Conservation (phyloP, 345 rosid genomes). For the Salix dunnii region DNA sequence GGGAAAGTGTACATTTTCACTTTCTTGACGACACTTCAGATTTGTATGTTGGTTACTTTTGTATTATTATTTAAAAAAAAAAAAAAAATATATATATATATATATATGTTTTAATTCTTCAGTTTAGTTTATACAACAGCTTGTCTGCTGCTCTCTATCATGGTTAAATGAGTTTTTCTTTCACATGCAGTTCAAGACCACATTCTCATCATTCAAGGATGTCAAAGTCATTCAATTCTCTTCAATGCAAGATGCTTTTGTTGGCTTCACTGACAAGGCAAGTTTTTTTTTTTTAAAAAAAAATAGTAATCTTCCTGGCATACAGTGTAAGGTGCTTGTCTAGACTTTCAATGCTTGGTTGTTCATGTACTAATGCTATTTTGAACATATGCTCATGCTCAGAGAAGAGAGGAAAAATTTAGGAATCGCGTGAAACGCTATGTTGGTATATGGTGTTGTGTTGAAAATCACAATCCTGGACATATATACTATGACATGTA, state of each 20-base stretch:
- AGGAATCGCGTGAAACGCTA: conserved; percentile 73
- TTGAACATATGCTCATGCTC: conserved; percentile 17
- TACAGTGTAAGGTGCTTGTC: neutral
- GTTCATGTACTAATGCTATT: conserved; percentile 9
- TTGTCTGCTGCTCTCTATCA: neutral
- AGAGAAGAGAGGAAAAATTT: conserved; percentile 68
- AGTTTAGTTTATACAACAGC: neutral
- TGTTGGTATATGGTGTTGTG: conserved; percentile 96
- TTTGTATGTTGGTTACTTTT: too few species aligned
- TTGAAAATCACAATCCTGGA: conserved; percentile 67
- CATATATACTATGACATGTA: conserved; percentile 92
- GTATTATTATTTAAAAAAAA: too few species aligned
- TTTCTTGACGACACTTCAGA: too few species aligned
- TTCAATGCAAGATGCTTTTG: conserved; percentile 82
- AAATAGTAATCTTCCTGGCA: too few species aligned
- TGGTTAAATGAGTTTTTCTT: conserved; percentile 1
- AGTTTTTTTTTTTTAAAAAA: conserved; percentile 11
- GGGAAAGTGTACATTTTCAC: too few species aligned
- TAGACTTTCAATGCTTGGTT: neutral
- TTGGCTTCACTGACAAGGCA: conserved; percentile 73
- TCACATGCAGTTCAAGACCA: conserved; percentile 51
- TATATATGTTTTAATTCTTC: neutral
- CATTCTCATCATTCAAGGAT: conserved; percentile 67
- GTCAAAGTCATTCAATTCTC: conserved; percentile 85
- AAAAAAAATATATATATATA: too few species aligned